Evolutionary conservation across 306 rosid species (phyloP).

Genomic region (Rosa chinensis): DNA sequence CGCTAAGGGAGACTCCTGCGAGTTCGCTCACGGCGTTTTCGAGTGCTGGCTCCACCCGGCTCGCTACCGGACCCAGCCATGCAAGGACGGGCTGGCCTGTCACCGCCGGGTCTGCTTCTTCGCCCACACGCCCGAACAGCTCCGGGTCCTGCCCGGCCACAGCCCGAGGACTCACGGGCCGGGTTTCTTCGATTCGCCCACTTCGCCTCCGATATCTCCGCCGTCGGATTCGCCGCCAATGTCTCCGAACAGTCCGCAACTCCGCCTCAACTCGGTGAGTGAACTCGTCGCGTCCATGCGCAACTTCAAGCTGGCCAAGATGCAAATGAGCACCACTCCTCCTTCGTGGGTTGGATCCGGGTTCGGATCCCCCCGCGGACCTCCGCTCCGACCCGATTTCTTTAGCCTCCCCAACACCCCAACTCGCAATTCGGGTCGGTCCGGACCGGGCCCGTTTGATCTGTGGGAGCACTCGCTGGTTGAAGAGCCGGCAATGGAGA

Average conservation of each 20-base stretch:
- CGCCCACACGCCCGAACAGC: slow-evolving; percentile 80
- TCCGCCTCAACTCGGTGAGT: slow-evolving; percentile 28
- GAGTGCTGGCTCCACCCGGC: slow-evolving; percentile 97
- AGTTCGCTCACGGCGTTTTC: slow-evolving; percentile 88
- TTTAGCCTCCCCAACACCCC: slow-evolving; percentile 29
- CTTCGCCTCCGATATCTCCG: slow-evolving; percentile 43
- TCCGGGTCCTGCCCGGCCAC: slow-evolving; percentile 47
- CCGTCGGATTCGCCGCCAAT: slow-evolving; percentile 55
- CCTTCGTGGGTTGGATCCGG: slow-evolving; percentile 35
- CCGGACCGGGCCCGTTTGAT: slow-evolving; percentile 14
- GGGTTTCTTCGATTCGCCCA: slow-evolving; percentile 22
- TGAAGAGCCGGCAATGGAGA: slow-evolving; percentile 76
- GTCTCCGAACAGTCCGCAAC: slow-evolving; percentile 36
- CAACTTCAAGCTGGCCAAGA: slow-evolving; percentile 34
- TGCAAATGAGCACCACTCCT: slow-evolving; percentile 26
- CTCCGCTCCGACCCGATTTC: slow-evolving; percentile 34
- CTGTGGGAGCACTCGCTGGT: slow-evolving; percentile 31
- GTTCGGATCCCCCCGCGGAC: slow-evolving; percentile 32
- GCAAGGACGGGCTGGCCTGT: slow-evolving; percentile 73
- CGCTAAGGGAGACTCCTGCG: slow-evolving; percentile 65
- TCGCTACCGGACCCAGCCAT: slow-evolving; percentile 83
- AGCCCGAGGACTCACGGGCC: slow-evolving; percentile 29
- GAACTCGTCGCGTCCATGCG: slow-evolving; percentile 51
- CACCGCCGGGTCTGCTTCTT: slow-evolving; percentile 84
- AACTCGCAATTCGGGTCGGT: slow-evolving; percentile 2